Conservation (phyloP, 176 grass and related monocot species). For the Carex pumila region DNA sequence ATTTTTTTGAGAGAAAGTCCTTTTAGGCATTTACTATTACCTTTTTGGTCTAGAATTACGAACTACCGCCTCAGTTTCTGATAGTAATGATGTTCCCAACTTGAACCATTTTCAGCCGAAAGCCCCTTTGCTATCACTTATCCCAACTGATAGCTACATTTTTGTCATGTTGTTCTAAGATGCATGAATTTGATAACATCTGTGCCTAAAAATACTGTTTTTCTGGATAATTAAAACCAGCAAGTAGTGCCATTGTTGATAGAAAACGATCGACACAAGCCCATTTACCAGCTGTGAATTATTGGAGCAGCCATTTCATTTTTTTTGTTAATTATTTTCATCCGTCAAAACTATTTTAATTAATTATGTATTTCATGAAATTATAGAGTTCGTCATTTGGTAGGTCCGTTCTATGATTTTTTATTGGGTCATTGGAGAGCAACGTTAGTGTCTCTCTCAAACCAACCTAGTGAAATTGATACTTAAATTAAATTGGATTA, state of each 20-base stretch:
- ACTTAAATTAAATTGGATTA: background rate
- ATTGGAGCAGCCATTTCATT: background rate
- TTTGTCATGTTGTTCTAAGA: background rate
- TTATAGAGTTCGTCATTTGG: background rate
- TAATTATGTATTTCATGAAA: background rate
- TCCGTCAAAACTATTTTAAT: background rate
- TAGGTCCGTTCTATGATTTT: background rate
- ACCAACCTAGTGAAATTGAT: background rate
- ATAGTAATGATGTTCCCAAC: background rate
- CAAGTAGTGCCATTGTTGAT: background rate
- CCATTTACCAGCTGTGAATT: conserved; percentile 2
- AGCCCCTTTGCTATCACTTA: background rate
- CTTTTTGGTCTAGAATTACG: too few relatives aligned
- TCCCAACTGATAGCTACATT: background rate
- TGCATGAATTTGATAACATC: background rate
- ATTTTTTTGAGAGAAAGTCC: too few relatives aligned
- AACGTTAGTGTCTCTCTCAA: background rate
- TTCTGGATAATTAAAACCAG: background rate
- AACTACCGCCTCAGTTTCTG: background rate
- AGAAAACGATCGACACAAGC: background rate
- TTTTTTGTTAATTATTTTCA: background rate
- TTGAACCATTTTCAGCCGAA: background rate
- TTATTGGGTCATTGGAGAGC: background rate
- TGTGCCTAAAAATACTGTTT: conserved; percentile 2
- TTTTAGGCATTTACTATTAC: too few relatives aligned